phyloP scores from a whole-genome alignment of 257 asterid genomes.

The Capsicum baccatum region DNA sequence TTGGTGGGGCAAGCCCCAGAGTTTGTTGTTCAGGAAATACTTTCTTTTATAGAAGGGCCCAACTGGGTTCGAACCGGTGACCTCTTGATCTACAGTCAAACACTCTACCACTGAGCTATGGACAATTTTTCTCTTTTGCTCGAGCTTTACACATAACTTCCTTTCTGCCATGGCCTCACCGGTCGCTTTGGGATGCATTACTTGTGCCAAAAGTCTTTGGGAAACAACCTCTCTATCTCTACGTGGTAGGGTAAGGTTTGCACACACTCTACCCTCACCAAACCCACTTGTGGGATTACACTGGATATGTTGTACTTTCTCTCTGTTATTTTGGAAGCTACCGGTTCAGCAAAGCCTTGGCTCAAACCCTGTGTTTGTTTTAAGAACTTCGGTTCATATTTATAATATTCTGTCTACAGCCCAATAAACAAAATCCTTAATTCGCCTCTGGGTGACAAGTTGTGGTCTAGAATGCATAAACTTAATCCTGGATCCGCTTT shows the following conservation, averaged over 20 bases:
- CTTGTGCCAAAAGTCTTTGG: neutral
- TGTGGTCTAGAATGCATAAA: neutral
- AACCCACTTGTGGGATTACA: neutral
- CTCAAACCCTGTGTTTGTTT: neutral
- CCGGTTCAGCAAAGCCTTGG: neutral
- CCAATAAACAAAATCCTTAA: neutral
- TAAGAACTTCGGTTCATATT: neutral
- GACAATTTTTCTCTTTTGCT: neutral
- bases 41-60: too few species aligned
- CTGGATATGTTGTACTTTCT: neutral
- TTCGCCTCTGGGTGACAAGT: neutral
- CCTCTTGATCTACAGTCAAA: too few species aligned
- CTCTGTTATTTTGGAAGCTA: neutral
- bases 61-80: too few species aligned
- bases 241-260: neutral
- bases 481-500: neutral
- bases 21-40: neutral
- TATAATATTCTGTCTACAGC: neutral
- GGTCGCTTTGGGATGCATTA: neutral
- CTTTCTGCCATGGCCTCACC: neutral
- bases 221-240: neutral
- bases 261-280: neutral
- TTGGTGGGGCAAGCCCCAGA: conserved; percentile 18
- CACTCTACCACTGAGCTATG: too few species aligned
- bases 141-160: neutral